Conservation (phyloP, 345 rosid genomes). For the Hibiscus tridactylites region DNA sequence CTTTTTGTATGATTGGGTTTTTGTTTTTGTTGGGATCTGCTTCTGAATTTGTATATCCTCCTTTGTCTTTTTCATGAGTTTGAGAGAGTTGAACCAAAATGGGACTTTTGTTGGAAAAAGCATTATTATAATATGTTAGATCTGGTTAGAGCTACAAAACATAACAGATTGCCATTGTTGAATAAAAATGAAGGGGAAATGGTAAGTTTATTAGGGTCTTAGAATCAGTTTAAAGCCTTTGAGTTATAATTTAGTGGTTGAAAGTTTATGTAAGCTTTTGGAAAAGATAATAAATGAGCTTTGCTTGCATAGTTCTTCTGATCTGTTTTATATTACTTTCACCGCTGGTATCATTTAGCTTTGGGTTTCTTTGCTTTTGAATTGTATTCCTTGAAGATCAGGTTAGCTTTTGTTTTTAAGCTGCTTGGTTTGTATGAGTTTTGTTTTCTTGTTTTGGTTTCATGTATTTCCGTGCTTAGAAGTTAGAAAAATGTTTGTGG, state of each 20-base stretch:
- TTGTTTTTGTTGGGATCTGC: slow-evolving; percentile 29
- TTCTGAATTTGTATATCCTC: background rate
- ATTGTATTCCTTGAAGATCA: background rate
- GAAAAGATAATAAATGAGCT: slow-evolving; percentile 2
- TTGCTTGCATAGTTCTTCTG: background rate
- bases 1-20: background rate
- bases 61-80: slow-evolving; percentile 3
- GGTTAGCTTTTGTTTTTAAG: background rate
- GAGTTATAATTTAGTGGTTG: too few species aligned
- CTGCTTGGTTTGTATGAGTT: background rate
- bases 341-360: background rate
- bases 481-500: background rate
- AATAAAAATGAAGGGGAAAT: background rate
- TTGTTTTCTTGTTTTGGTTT: background rate
- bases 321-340: background rate
- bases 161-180: too few species aligned
- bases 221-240: slow-evolving; percentile 8
- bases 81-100: slow-evolving; percentile 12
- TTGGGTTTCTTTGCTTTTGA: background rate
- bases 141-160: slow-evolving; percentile 13
- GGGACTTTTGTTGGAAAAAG: background rate
- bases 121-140: slow-evolving; percentile 21
- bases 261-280: too few species aligned
- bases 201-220: background rate
- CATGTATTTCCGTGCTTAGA: background rate